These are phyloP conservation scores for Rhodotorula babjevae DNA, from an alignment of 768 basidiomycete genomes.

Conservation along the genomic window DNA sequence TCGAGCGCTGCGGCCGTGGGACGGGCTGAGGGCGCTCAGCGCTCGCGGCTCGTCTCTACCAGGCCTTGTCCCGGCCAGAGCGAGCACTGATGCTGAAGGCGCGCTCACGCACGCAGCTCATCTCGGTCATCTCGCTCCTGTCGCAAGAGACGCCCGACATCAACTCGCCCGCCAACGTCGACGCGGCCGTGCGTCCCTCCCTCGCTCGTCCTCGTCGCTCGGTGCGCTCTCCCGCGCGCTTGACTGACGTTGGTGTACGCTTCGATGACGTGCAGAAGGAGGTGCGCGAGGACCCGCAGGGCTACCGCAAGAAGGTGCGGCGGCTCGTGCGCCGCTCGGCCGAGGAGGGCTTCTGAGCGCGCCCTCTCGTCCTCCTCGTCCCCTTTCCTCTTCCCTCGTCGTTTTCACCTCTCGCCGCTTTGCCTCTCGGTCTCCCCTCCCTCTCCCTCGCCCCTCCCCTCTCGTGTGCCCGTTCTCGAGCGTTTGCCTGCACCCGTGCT, in stretches of 20 bases:
- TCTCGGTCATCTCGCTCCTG: constrained; percentile 92
- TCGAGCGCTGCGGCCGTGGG: too few relatives aligned
- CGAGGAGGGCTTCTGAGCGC: constrained; percentile 63
- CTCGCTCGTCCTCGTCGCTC: not conserved
- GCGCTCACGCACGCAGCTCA: constrained; percentile 60
- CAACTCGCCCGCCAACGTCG: constrained; percentile 92
- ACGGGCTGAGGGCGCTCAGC: too few relatives aligned
- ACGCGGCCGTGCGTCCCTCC: constrained; percentile 60
- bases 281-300: constrained; percentile 46
- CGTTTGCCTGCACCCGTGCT: too few relatives aligned
- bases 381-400: not conserved
- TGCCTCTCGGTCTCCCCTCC: not conserved
- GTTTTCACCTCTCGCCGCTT: not conserved
- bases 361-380: not conserved
- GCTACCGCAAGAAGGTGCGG: constrained; percentile 93
- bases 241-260: not conserved
- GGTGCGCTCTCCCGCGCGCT: not conserved
- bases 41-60: not conserved
- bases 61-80: too few relatives aligned
- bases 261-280: constrained; percentile 54
- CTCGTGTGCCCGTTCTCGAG: too few relatives aligned
- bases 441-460: too few relatives aligned
- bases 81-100: too few relatives aligned
- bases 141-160: constrained; percentile 86
- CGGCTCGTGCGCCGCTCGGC: constrained; percentile 78